These are phyloP conservation scores for Mortierella sp. DNA, from an alignment of 371 early-diverging fungal species.

Conservation along the genomic window DNA sequence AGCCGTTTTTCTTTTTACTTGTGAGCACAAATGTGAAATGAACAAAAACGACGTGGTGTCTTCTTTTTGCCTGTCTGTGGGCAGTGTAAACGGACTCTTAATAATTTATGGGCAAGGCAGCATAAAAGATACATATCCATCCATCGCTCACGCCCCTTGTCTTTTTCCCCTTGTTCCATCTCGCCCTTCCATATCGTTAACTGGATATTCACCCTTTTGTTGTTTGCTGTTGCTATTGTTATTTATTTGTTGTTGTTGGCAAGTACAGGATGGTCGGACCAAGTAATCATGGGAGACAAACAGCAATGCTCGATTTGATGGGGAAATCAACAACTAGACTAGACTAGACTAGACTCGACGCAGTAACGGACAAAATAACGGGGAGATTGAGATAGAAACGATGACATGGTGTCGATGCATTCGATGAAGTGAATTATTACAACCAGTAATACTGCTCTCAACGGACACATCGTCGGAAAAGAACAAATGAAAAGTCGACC, in stretches of 20 bases:
- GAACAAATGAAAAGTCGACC: neutral
- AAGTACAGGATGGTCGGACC: too few relatives aligned
- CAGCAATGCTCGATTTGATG: too few relatives aligned
- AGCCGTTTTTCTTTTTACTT: neutral
- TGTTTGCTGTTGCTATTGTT: too few relatives aligned
- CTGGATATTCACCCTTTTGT: too few relatives aligned
- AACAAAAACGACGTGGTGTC: neutral
- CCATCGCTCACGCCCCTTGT: neutral
- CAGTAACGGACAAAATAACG: too few relatives aligned
- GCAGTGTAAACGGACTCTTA: too few relatives aligned
- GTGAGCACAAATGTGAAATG: neutral
- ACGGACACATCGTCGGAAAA: neutral
- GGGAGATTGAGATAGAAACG: neutral
- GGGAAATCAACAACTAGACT: too few relatives aligned
- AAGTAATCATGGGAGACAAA: too few relatives aligned
- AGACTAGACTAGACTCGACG: too few relatives aligned
- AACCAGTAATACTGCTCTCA: conserved; percentile 3
- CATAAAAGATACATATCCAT: neutral
- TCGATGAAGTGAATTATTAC: too few relatives aligned
- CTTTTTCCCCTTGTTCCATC: neutral
- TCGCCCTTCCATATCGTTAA: neutral
- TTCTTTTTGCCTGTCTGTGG: too few relatives aligned
- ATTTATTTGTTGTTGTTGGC: too few relatives aligned
- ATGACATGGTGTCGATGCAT: neutral
- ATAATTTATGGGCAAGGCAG: neutral